Base-by-base conservation (phyloP, 768 basidiomycete genomes). In the Pisolithus marmoratus region DNA sequence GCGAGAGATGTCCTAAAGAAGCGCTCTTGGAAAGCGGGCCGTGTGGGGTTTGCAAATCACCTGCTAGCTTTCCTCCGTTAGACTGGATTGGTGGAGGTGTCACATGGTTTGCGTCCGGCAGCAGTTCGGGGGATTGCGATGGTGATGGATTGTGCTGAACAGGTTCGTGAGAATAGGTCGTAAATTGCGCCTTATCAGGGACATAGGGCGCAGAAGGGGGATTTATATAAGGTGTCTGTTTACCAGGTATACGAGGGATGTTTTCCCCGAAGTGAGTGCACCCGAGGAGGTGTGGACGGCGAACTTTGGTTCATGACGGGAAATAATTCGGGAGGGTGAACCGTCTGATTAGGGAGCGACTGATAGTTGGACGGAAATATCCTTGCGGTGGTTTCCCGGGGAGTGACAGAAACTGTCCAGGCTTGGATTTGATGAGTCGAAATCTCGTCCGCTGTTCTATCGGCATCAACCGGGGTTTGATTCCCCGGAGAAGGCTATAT, bases 371-470 rank as follows among this genome's bases (percentile, higher is more conserved):
- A 51, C 38, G 38, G 48, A 22, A 52, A 15, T 38, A 43, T 23
- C 24, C 19, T 36, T 44, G 55, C 1, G 8, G 19, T n/a, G 15
- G 50, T 47, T 23, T 53, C 58, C 5, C 34, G 34, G 34, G 34
- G 34, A 34, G 14, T 20, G 52, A 38, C 22, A 45, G 43, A 43
- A 48, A n/a, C 38, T 54, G 34, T 41, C 42, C n/a, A 54, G 47
- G 23, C 41, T 22, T 5, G 54, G 11, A 55, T 46, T 2, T 49
- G 12, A 44, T 63, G 65, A 8, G 58, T 46, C 27, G 57, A 40
- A 22, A 54, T 53, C n/a, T 27, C 67, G 72, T n/a, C 75, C 80
- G 26, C 81, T 70, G 36, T 83, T 68, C 64, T 83, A 79, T 57
- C 51, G 31, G 2, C 42, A 34, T 42, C 41, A 15, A 41, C 34